Evolutionary conservation across 2,329 filamentous ascomycete species (phyloP).

Genomic region (Fusarium sp.): DNA sequence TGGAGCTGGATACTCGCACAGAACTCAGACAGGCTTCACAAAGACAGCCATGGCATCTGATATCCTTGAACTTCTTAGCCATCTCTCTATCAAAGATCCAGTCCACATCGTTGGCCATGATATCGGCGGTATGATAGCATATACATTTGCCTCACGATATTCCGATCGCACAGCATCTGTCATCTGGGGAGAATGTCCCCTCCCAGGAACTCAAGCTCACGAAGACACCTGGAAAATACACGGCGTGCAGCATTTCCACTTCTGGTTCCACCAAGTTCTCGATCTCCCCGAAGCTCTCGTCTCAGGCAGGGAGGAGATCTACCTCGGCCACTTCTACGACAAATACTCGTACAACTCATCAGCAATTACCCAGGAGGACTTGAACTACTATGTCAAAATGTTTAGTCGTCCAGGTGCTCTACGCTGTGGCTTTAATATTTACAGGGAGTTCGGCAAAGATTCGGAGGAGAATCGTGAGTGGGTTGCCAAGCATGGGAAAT

Average conservation of each 20-base stretch:
- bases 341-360: conserved; percentile 16
- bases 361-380: conserved; percentile 3
- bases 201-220: neutral
- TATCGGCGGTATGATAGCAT: conserved; percentile 24
- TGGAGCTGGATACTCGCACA: conserved; percentile 14
- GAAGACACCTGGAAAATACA: conserved; percentile 7
- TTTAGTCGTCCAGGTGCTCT: neutral
- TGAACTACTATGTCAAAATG: conserved; percentile 1
- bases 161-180: conserved; percentile 8
- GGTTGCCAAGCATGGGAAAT: conserved; percentile 21
- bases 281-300: conserved; percentile 19
- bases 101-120: conserved; percentile 19
- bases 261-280: conserved; percentile 5
- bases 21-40: conserved; percentile 12
- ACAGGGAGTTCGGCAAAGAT: conserved; percentile 5
- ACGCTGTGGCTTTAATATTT: conserved; percentile 1
- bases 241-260: conserved; percentile 10
- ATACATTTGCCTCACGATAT: conserved; percentile 9
- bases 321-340: conserved; percentile 22
- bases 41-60: conserved; percentile 22
- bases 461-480: conserved; percentile 25
- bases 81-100: conserved; percentile 3
- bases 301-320: conserved; percentile 11
- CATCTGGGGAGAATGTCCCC: conserved; percentile 21
- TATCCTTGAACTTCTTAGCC: neutral